Conservation (phyloP, 495 filamentous ascomycete species). For the Aspergillus incahuasiensis region DNA sequence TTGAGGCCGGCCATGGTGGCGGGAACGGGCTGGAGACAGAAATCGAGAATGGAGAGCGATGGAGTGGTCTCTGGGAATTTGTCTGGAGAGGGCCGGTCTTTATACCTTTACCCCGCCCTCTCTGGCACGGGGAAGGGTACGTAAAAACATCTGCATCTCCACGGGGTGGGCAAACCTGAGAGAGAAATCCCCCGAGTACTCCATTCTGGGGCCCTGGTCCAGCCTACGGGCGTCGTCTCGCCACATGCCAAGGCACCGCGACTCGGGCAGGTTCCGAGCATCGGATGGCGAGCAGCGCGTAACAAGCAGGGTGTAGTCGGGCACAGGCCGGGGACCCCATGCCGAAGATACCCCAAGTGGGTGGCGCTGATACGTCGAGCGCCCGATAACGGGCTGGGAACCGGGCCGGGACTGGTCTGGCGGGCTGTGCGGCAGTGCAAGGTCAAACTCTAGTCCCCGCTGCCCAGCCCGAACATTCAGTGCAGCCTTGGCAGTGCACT, state of each 20-base stretch:
- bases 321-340: neutral
- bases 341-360: neutral
- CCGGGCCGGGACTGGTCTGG: neutral
- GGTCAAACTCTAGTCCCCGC: neutral
- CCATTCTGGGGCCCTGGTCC: neutral
- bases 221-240: too few relatives aligned
- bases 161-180: neutral
- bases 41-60: neutral
- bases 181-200: neutral
- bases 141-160: neutral
- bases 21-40: neutral
- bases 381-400: neutral
- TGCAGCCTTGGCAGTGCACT: too few relatives aligned
- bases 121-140: neutral
- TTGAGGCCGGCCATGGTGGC: constrained; percentile 13
- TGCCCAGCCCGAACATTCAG: too few relatives aligned
- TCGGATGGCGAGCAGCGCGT: neutral
- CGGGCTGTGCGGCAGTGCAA: neutral
- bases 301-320: neutral
- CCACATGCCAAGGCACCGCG: neutral
- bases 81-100: too few relatives aligned
- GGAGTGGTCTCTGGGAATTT: neutral
- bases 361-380: neutral
- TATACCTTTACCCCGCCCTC: neutral
- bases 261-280: neutral